Evolutionary conservation across 345 rosid species (phyloP), one percentile per base, ranked within the genome.

Genomic region (Lepidium sativum): DNA sequence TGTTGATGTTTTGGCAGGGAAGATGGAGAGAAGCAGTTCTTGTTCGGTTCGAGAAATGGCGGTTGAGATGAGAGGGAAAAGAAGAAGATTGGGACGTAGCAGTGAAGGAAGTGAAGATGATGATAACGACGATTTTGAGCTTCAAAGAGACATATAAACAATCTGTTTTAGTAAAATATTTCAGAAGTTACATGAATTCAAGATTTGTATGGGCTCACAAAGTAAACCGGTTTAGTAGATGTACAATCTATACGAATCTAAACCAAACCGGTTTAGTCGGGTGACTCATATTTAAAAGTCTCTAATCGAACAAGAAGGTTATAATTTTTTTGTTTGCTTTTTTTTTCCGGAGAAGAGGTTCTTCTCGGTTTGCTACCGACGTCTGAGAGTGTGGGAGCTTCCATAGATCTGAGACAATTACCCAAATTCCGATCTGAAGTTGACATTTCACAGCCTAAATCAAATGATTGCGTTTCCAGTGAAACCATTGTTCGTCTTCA

Each of bases 21-120:
- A 92, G 77, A 89, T 92, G 95, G 95, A 82, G 52, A 54, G 73
- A 10, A 85, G 91, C 64, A 80, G 79, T 78, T 83, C 80, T 55
- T 83, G 85, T 68, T 72, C 88, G 0, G 77, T 92, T 32, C 80
- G 72, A 68, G 97, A 85, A 69, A 63, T 81, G 47, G 89, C 95
- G 29, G 74, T 40, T 29, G 85, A 75, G 55, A 85, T 89, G 92
- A 80, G 88, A 71, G 88, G 92, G 35, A 74, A 75, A 53, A 74
- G 68, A 37, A 43, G 39, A 23, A 43, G 60, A 29, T 43, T 50
- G 54, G 68, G 67, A 72, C 68, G 53, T 34, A 79, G 69, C 37
- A 68, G 34, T 33, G 76, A 80, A 72, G 79, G 43, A 29, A 74
- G 55, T 21, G 76, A 72, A 6, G 71, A 59, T 58, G 71, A 65